Evolutionary conservation across 2,329 filamentous ascomycete species (phyloP), one percentile per base, ranked within the genome.

Genomic region (Colletotrichum sp.): DNA sequence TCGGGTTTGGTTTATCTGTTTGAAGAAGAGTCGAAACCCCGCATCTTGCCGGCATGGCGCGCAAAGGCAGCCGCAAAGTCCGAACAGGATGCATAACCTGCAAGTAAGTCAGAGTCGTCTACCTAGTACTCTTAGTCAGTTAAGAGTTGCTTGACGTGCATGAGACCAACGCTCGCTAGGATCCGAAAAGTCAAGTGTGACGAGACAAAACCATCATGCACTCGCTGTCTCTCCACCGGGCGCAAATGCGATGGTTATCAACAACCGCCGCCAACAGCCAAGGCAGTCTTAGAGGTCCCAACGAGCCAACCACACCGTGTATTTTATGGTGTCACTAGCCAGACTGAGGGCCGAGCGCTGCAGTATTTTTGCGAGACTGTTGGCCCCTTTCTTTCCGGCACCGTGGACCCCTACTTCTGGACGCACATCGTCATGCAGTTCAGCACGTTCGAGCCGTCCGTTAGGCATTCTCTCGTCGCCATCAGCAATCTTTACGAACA

Each of bases 181-280:
- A 86, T 89, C 62, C 88, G 90, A 67, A 89, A 89, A 74, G 87
- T 91, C 68, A 91, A 91, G 80, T 92, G 90, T 80, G 90, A 91
- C 77, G 90, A 92, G 81, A 83, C 81, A n/a, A 90, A 89, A 71
- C 90, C 90, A 2, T 82, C 81, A 44, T 92, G 90, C 78, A 82
- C 86, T 34, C 87, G 89, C 68, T 92, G 90, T 78, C 86, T 86
- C 26, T 89, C 87, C 68, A 91, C 90, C 2, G 89, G 90, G n/a
- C 87, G 90, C 62, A 88, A 86, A 78, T 92, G 90, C 79, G 90
- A 92, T 79, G 90, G 90, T 72, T 92, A 92, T 74, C 80, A 68
- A 8, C 78, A 82, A 72, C 26, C 55, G 15, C 52, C 63, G 60
- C 82, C 21, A 76, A 81, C 75, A 32, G 18, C 79, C 9, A 80